Percentiles rank a stretch among this genome's conserved stretches.
Conservation (phyloP, 1,284 basidiomycete species). For the Earliella scabrosa region DNA sequence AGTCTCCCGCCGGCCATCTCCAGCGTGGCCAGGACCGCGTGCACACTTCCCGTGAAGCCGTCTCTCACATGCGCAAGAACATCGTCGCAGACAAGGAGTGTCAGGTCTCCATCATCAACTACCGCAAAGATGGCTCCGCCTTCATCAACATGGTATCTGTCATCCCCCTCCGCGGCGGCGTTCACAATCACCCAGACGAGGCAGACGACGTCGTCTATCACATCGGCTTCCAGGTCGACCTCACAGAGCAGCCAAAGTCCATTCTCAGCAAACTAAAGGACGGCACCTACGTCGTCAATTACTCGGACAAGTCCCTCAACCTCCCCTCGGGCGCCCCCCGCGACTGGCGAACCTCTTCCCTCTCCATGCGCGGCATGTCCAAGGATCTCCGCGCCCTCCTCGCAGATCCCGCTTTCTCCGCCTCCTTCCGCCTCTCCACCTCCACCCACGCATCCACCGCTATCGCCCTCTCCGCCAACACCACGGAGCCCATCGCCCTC, state of each 20-base stretch:
- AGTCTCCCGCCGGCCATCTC: slow-evolving; percentile 74
- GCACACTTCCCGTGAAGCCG: slow-evolving; percentile 73
- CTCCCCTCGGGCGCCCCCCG: slow-evolving; percentile 26
- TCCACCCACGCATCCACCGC: slow-evolving; percentile 32
- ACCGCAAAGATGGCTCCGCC: slow-evolving; percentile 82
- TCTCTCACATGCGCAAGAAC: slow-evolving; percentile 68
- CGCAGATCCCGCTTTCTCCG: slow-evolving; percentile 41
- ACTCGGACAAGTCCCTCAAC: slow-evolving; percentile 33
- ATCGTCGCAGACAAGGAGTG: slow-evolving; percentile 82
- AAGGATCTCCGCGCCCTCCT: slow-evolving; percentile 47
- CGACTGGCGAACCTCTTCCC: slow-evolving; percentile 41
- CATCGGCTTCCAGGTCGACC: slow-evolving; percentile 92
- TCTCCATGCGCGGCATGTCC: slow-evolving; percentile 40
- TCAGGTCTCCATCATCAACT: slow-evolving; percentile 89
- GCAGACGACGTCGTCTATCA: slow-evolving; percentile 76
- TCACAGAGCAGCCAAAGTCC: slow-evolving; percentile 84
- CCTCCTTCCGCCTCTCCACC: slow-evolving; percentile 41
- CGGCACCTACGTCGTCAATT: slow-evolving; percentile 73
- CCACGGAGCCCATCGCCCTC: slow-evolving; percentile 23
- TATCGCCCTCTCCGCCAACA: slow-evolving; percentile 21
- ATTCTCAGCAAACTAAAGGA: slow-evolving; percentile 80
- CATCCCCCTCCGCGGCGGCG: slow-evolving; percentile 78
- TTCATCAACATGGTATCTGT: slow-evolving; percentile 90
- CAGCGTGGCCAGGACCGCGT: slow-evolving; percentile 66
- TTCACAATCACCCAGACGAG: slow-evolving; percentile 50